Percentiles rank a stretch among this genome's conserved stretches.
phyloP scores from a whole-genome alignment of 106 monocot genomes.

The Posidonia australis region DNA sequence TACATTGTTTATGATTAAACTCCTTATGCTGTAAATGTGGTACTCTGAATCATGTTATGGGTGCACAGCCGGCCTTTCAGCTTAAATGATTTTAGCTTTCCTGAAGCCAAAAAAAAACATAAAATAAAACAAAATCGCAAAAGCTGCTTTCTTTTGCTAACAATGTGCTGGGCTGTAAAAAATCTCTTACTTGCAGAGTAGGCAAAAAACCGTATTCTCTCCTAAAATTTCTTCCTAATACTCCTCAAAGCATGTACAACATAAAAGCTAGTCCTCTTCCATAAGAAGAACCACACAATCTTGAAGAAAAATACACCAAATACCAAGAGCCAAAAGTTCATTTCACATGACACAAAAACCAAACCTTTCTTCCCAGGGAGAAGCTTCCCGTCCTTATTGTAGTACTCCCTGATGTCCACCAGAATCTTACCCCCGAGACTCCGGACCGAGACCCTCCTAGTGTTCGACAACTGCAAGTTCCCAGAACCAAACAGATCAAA shows the following conservation, averaged over 20 bases:
- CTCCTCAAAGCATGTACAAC: neutral
- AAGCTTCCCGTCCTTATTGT: conserved; percentile 61
- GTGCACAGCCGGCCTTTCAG: too few species aligned
- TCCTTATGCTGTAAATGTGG: too few species aligned
- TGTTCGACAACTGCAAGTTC: conserved; percentile 53
- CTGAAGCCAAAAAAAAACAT: too few species aligned
- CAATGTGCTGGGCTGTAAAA: too few species aligned
- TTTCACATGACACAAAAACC: neutral
- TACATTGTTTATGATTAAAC: too few species aligned
- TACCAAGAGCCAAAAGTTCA: neutral
- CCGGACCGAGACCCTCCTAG: conserved; percentile 54
- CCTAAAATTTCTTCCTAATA: too few species aligned
- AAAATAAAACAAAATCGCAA: too few species aligned
- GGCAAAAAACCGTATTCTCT: too few species aligned
- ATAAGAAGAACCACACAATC: neutral
- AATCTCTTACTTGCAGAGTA: too few species aligned
- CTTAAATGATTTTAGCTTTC: too few species aligned
- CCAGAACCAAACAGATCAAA: neutral
- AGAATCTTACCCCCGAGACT: conserved; percentile 52
- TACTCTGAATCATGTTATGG: too few species aligned
- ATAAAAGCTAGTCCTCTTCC: neutral
- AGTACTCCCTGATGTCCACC: conserved; percentile 79
- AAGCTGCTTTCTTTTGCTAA: too few species aligned
- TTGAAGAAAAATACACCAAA: neutral
- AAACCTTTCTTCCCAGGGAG: conserved; percentile 72